Evolutionary conservation across 2,329 filamentous ascomycete species (phyloP).

Genomic region (Ophiostoma perfectum): DNA sequence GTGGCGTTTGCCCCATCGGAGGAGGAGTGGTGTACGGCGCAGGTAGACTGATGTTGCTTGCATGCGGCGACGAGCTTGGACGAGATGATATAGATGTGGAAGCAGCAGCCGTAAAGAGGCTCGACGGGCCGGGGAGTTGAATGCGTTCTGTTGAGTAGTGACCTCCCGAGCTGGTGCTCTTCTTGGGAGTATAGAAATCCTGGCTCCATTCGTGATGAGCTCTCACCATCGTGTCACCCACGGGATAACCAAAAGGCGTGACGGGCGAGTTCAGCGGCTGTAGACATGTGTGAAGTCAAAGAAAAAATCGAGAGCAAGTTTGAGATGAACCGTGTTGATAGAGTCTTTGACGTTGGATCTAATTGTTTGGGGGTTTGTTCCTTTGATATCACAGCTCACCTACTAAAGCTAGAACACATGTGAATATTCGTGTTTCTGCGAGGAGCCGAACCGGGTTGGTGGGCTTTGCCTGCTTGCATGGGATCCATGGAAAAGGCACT

Average conservation of each 20-base stretch:
- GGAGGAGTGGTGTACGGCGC: neutral
- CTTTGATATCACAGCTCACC: constrained; percentile 8
- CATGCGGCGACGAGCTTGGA: neutral
- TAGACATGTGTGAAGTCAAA: constrained; percentile 32
- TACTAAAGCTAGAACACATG: neutral
- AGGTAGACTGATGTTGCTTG: neutral
- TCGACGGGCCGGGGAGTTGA: neutral
- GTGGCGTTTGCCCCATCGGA: neutral
- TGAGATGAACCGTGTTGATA: neutral
- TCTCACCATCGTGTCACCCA: constrained; percentile 37
- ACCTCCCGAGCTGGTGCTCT: neutral
- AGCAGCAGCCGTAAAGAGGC: neutral
- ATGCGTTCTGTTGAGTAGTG: neutral
- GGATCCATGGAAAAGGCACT: constrained; percentile 5
- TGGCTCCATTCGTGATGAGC: constrained; percentile 33
- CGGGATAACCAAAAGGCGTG: constrained; percentile 32
- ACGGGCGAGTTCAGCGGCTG: constrained; percentile 30
- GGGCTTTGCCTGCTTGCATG: constrained; percentile 16
- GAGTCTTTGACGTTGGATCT: neutral
- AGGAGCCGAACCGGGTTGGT: constrained; percentile 23
- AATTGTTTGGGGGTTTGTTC: neutral
- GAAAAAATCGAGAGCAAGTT: neutral
- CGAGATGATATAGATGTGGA: neutral
- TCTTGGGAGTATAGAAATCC: constrained; percentile 24
- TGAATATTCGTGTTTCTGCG: constrained; percentile 22